Conservation (phyloP, 2,329 filamentous ascomycete species). For the Hymenoscyphus fructigenus region DNA sequence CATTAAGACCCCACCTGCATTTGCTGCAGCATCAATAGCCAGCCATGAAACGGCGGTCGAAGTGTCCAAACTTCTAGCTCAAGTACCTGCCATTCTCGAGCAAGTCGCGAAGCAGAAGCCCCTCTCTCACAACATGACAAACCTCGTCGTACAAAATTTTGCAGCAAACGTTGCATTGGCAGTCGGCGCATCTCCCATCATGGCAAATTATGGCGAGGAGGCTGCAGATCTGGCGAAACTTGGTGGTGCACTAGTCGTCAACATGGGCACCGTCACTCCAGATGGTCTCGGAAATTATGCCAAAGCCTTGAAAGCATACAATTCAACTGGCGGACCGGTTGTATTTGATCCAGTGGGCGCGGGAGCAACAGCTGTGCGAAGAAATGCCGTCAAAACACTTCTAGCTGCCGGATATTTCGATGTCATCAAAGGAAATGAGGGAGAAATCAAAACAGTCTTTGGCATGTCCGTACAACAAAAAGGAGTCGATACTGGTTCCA, state of each 20-base stretch:
- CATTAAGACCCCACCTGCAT: conserved; percentile 42
- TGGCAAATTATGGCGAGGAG: conserved; percentile 85
- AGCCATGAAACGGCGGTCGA: conserved; percentile 23
- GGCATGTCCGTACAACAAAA: conserved; percentile 65
- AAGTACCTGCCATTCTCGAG: conserved; percentile 48
- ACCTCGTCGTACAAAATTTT: conserved; percentile 92
- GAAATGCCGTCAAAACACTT: conserved; percentile 68
- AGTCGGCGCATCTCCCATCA: conserved; percentile 86
- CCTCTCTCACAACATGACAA: conserved; percentile 95
- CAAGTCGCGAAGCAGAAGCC: conserved; percentile 64
- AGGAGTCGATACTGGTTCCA: conserved; percentile 76
- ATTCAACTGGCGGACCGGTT: conserved; percentile 69
- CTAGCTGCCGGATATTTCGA: conserved; percentile 75
- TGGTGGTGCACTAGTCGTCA: conserved; percentile 79
- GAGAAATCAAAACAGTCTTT: conserved; percentile 75
- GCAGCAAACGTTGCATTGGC: conserved; percentile 86
- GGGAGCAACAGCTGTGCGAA: conserved; percentile 75
- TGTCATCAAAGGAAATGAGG: conserved; percentile 92
- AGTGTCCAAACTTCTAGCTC: conserved; percentile 27
- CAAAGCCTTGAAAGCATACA: conserved; percentile 78
- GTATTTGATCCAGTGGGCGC: conserved; percentile 90
- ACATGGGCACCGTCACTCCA: conserved; percentile 89
- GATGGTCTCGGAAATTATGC: conserved; percentile 71
- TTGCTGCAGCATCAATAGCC: conserved; percentile 22
- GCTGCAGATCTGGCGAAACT: conserved; percentile 76